Percentiles rank a stretch among this genome's conserved stretches.
Evolutionary conservation across 1,139 yeast genomes (phyloP).

Genomic region (Yamadazyma spencermartinsiae): DNA sequence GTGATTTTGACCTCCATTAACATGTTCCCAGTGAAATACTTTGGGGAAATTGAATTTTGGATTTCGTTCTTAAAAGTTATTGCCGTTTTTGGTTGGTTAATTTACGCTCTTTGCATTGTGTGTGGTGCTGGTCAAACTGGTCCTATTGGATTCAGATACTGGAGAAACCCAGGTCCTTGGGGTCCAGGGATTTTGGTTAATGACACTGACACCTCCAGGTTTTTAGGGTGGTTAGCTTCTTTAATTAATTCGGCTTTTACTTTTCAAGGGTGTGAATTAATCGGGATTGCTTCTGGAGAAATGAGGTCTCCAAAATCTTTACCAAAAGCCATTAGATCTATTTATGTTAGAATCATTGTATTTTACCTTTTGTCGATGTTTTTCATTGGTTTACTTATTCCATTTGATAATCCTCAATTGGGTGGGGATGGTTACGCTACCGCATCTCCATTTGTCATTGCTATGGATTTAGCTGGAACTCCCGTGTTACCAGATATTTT

Average conservation of each 20-base stretch:
- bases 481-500: conserved; percentile 66
- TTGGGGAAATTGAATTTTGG: conserved; percentile 50
- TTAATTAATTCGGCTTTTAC: conserved; percentile 75
- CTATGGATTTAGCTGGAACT: conserved; percentile 70
- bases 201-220: conserved; percentile 52
- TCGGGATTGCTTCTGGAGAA: conserved; percentile 90
- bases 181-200: conserved; percentile 58
- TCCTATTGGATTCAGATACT: conserved; percentile 81
- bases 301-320: conserved; percentile 79
- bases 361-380: conserved; percentile 80
- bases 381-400: conserved; percentile 81
- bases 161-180: conserved; percentile 93
- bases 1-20: conserved; percentile 35
- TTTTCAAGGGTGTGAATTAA: conserved; percentile 77
- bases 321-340: conserved; percentile 83
- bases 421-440: conserved; percentile 32
- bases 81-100: conserved; percentile 69
- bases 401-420: conserved; percentile 63
- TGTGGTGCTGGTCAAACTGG: conserved; percentile 73
- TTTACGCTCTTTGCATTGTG: conserved; percentile 67
- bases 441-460: conserved; percentile 55
- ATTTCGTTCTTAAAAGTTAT: conserved; percentile 65
- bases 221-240: conserved; percentile 65
- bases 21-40: conserved; percentile 44
- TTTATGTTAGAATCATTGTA: conserved; percentile 74